Base-by-base conservation (phyloP, 129 eudicot genomes). In the Sambucus nigra region DNA sequence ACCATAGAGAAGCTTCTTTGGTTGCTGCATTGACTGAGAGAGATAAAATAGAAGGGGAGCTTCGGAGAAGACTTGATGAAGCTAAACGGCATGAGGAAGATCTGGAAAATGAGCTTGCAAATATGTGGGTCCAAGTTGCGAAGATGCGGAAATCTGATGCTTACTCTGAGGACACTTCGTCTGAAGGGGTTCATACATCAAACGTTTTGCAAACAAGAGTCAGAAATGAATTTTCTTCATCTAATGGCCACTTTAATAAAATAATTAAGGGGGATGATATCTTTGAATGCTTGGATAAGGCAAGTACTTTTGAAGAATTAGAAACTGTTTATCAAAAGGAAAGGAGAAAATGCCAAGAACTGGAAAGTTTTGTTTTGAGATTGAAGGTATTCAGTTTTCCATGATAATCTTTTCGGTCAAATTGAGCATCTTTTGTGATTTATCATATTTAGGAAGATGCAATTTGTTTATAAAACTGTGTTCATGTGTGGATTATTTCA, bases 1-100 rank as follows among this genome's bases (percentile, higher is more conserved):
- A 76, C 78, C 88, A 83, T 65, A 74, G 94, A 53, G 94, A 87
- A 70, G 94, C 86, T 59, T 74, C 82, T 39, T 63, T 88, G 65
- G 91, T 80, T 53, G 69, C 80, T 61, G 96, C 94, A 31, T 76
- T 80, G 53, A 66, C 94, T 31, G 91, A 77, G 60, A 78, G 88
- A 70, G 92, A 84, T 59, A 71, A 61, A 38, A 42, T 80, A 66
- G 96, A 80, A 75, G 74, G 75, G 40, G 92, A 83, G 59, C 62
- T 80, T 24, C 47, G 81, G 23, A 83, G 66, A 69, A 69, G 72
- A 53, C 73, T 77, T n/a, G 87, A 83, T 31, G 84, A 58, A 28
- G 77, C 87, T 57, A 83, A 77, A 62, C 69, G 63, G 59, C 89
- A 57, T 1, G 94, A 88, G 61, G 83, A 74, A 42, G 75, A 77